Conservation (phyloP, 768 basidiomycete species). For the Calvatia gigantea region DNA sequence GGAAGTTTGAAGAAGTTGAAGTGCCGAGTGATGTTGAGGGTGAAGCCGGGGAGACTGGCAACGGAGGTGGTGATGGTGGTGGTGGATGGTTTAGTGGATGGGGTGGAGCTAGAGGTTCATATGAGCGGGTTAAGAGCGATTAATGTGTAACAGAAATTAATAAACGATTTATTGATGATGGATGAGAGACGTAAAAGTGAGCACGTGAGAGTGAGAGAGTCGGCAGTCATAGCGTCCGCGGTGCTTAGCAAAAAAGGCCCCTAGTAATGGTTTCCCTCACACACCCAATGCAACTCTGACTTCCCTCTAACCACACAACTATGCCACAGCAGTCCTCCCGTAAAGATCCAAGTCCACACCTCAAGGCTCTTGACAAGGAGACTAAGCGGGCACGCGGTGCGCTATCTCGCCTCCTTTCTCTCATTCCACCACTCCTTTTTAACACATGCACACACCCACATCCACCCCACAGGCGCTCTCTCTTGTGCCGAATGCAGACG, state of each 20-base stretch:
- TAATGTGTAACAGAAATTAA: no score
- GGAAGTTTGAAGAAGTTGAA: constrained; percentile 65
- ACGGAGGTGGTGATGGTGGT: constrained; percentile 20
- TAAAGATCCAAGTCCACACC: constrained; percentile 39
- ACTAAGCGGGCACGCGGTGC: constrained; percentile 59
- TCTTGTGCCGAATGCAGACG: constrained; percentile 65
- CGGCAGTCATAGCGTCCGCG: no score
- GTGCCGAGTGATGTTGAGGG: constrained; percentile 68
- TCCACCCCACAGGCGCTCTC: constrained; percentile 34
- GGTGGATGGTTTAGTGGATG: constrained; percentile 56
- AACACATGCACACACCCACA: background rate
- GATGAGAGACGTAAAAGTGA: no score
- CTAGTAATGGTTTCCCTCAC: no score
- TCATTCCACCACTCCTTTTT: no score
- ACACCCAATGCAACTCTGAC: no score
- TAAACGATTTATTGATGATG: no score
- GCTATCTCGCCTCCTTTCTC: constrained; percentile 2
- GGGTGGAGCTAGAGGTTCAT: constrained; percentile 29
- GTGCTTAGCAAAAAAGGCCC: no score
- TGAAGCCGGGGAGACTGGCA: constrained; percentile 47
- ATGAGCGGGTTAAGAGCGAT: constrained; percentile 54
- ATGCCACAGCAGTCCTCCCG: no score
- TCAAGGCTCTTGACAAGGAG: constrained; percentile 58
- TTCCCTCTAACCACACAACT: no score
- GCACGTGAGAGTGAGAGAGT: no score